Conservation (phyloP, 83 land plant genomes). For the Thuja plicata region DNA sequence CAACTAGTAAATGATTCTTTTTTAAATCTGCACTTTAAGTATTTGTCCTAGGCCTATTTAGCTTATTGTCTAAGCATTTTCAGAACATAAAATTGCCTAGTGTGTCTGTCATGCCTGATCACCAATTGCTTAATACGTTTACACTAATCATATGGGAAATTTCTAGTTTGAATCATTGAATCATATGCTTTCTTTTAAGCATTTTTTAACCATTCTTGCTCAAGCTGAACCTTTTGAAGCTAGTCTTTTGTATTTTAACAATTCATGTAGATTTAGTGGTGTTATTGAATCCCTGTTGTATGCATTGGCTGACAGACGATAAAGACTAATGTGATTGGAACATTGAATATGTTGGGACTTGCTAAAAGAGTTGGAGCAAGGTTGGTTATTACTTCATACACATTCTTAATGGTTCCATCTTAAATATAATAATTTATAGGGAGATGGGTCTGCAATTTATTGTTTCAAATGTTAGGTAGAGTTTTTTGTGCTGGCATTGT, state of each 20-base stretch:
- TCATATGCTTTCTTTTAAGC: not conserved
- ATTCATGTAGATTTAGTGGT: not conserved
- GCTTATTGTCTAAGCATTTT: not conserved
- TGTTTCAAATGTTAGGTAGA: not conserved
- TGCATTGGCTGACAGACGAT: constrained; percentile 65
- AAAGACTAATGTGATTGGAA: constrained; percentile 99
- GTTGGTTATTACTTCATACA: constrained; percentile 28
- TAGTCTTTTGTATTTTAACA: not conserved
- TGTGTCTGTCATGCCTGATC: not conserved
- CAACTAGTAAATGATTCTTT: too few relatives aligned
- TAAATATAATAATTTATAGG: not conserved
- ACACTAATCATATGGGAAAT: not conserved
- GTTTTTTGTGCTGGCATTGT: constrained; percentile 3
- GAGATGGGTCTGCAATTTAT: not conserved
- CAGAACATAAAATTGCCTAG: not conserved
- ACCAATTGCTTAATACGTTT: not conserved
- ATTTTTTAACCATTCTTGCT: not conserved
- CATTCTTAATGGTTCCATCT: not conserved
- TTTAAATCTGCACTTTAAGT: not conserved
- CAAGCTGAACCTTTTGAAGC: not conserved
- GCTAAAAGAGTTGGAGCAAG: constrained; percentile 99
- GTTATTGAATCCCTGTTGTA: not conserved
- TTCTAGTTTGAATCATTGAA: not conserved
- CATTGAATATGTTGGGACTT: constrained; percentile 97
- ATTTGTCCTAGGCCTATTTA: not conserved